phyloP scores from a whole-genome alignment of 2,329 filamentous ascomycete genomes.

The Juglanconis oblonga region DNA sequence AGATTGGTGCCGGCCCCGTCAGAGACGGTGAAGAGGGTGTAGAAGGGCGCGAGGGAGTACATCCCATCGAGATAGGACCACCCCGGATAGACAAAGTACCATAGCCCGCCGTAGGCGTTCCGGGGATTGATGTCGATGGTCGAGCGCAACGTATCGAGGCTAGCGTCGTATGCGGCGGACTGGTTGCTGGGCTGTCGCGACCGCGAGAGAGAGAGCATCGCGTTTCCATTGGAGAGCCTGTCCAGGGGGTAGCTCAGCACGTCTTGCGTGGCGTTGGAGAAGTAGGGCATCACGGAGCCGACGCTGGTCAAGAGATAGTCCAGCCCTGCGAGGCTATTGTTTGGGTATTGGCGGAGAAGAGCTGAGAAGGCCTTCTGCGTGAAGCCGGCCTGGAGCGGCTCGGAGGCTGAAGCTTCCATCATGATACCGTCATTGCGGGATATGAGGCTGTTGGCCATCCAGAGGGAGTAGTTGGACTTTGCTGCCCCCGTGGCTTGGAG shows the following conservation, averaged over 20 bases:
- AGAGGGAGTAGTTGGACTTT: constrained; percentile 20
- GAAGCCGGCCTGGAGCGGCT: constrained; percentile 30
- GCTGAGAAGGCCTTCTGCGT: constrained; percentile 30
- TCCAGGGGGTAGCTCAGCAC: constrained; percentile 29
- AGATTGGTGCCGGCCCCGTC: constrained; percentile 23
- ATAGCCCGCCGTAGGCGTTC: constrained; percentile 27
- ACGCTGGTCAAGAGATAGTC: constrained; percentile 26
- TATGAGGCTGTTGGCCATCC: constrained; percentile 32
- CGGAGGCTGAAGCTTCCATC: constrained; percentile 28
- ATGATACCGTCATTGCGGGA: constrained; percentile 31
- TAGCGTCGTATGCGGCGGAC: no score
- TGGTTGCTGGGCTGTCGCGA: neutral
- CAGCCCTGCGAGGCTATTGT: constrained; percentile 9
- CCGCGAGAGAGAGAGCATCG: constrained; percentile 21
- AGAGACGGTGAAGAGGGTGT: constrained; percentile 30
- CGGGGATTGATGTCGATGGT: constrained; percentile 14
- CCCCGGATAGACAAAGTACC: constrained; percentile 39
- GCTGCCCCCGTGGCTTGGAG: constrained; percentile 7
- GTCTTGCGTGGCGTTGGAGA: constrained; percentile 25
- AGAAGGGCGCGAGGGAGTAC: constrained; percentile 37
- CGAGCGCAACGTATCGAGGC: neutral
- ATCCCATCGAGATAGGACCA: constrained; percentile 51
- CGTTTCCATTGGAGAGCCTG: constrained; percentile 30
- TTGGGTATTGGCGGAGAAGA: constrained; percentile 24
- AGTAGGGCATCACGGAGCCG: constrained; percentile 24